Evolutionary conservation across 495 filamentous ascomycete species (phyloP), one percentile per base, ranked within the genome.

Genomic region (Lophiotrema nucula): DNA sequence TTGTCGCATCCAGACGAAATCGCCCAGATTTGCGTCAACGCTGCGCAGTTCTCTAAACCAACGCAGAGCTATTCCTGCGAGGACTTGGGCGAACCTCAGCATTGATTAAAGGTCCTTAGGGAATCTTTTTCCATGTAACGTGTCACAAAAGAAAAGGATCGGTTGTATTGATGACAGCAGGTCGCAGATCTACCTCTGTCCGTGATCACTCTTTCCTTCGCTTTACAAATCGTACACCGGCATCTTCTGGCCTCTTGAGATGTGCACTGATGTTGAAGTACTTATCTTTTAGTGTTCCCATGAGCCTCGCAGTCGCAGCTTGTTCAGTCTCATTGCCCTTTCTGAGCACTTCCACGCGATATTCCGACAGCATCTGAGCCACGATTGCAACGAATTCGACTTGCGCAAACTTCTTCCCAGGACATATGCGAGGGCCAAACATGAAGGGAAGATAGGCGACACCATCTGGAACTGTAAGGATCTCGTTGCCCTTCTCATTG

Each of bases 361-460:
- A 55, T 6, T 43, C 18, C 4, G 24, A 26, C 6, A 59, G 18
- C 16, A 59, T 33, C 24, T 26, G 13, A 11, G 48, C 47, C 6
- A 59, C 13, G 2, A 60, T 33, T 4, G 56, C 56, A 1, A 61
- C 57, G 41, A 61, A 60, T 33, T 65, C 62, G 10, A 65, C 62
- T 25, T 65, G 57, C 23, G 23, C 33, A 25, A 65, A 53, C 33
- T 65, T 65, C 45, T 53, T 55, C 1, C 62, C 62, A 6, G 53
- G 56, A 53, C 62, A 65, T 3, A 56, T 22, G 4, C 56, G 42
- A 1, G 50, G 45, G 0, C 62, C 62, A 5, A n/a, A 22, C 16
- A 27, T 15, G 56, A 56, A 65, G 1, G 62, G 49, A 0, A 50
- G 8, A 22, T 28, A 65, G 22, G 28, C 23, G 1, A 27, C 56